Conservation (phyloP, 192 early-diverging fungal genomes). For the Gamsiella multidivaricata region DNA sequence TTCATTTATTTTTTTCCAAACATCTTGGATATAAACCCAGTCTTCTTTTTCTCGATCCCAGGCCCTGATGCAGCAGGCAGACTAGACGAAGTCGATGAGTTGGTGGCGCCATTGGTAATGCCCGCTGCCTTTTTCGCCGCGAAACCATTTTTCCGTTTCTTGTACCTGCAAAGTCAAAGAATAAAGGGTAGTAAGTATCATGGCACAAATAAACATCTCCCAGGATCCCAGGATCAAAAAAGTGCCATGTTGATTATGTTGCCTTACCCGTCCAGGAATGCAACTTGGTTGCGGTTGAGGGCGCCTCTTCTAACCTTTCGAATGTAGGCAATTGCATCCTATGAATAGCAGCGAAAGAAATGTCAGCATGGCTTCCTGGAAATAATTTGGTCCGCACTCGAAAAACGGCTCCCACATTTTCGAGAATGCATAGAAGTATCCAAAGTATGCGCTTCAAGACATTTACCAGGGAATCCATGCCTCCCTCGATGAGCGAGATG, state of each 20-base stretch:
- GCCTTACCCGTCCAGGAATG: conserved; percentile 56
- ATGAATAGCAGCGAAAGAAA: neutral
- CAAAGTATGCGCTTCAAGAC: too few relatives aligned
- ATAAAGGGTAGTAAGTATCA: neutral
- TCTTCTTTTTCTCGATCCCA: conserved; percentile 46
- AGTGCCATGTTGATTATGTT: neutral
- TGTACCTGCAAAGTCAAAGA: conserved; percentile 21
- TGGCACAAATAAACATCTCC: neutral
- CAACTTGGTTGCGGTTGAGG: conserved; percentile 57
- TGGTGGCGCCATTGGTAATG: neutral
- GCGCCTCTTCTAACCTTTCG: conserved; percentile 59
- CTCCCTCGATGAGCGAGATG: conserved; percentile 77
- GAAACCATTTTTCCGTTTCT: conserved; percentile 53
- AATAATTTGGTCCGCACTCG: conserved; percentile 10
- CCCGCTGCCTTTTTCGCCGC: conserved; percentile 24
- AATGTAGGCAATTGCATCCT: conserved; percentile 62
- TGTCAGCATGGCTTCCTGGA: neutral
- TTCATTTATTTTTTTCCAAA: conserved; percentile 51
- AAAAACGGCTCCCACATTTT: neutral
- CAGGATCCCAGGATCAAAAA: neutral
- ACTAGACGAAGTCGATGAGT: conserved; percentile 2
- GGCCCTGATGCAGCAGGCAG: conserved; percentile 37
- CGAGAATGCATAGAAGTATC: neutral
- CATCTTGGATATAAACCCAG: conserved; percentile 50
- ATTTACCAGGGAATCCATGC: conserved; percentile 75